Base-by-base conservation (phyloP, 345 rosid species). In the Sapria himalayana region DNA sequence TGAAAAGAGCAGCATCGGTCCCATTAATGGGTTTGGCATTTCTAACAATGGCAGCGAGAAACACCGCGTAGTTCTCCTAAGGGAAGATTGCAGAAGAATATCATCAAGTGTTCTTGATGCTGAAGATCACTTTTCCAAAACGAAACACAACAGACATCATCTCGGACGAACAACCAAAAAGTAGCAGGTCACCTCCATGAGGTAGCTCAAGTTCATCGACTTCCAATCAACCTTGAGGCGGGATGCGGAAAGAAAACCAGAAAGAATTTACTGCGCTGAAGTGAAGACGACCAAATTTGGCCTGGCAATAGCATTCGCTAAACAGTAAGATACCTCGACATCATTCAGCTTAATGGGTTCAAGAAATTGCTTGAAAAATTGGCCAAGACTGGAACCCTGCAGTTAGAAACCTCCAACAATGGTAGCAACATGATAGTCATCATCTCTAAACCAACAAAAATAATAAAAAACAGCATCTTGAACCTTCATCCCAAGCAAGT, bases 311-410 rank as follows among this genome's bases (percentile, higher is more conserved):
- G n/a, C n/a, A n/a, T n/a, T n/a, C n/a, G n/a, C n/a, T n/a, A n/a
- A n/a, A n/a, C n/a, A n/a, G n/a, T n/a, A n/a, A n/a, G 48, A 52
- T 64, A 82, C 98, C 76, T 64, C 62, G 46, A 75, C 75, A 53
- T 77, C 81, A 59, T 91, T 91, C 63, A 91, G 62, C 63, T 80
- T 91, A 45, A 91, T 91, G 33, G 99, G 95, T 48, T 63, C 74
- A 41, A 91, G 92, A 60, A 82, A 91, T 38, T 77, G 74, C 45
- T 56, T 63, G 71, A 67, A 91, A 61, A 84, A 91, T 64, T 77
- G 93, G 43, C 95, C 99, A 70, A 91, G 37, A 56, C 95, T 91
- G 56, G 95, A 84, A 55, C 95, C 99, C 99, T 91, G 71, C 45
- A 48, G 41, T 36, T 15, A 46, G 8, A 13, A 41, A 39, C 16